Evolutionary conservation across 495 filamentous ascomycete genomes (phyloP).

Genomic region (Neurospora sp.): DNA sequence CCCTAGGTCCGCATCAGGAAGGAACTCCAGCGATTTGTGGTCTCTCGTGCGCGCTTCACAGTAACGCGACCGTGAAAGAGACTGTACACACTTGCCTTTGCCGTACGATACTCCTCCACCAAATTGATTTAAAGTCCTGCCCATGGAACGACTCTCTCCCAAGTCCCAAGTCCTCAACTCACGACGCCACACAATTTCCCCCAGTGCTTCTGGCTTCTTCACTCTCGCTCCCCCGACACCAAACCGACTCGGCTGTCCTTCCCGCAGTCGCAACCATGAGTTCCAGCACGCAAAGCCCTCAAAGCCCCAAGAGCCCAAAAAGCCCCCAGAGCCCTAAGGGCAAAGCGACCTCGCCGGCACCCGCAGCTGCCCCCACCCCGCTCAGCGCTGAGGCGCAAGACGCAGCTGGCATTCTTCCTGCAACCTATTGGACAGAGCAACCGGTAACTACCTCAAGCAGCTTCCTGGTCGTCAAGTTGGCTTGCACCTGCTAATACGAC

Average conservation of each 20-base stretch:
- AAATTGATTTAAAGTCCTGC: not conserved
- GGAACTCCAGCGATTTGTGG: not conserved
- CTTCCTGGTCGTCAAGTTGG: not conserved
- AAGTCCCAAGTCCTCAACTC: not conserved
- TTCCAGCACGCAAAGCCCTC: not conserved
- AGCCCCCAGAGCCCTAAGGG: too few species aligned
- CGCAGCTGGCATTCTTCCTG: constrained; percentile 1
- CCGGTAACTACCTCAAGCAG: not conserved
- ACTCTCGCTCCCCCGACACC: not conserved
- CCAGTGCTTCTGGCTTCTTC: not conserved
- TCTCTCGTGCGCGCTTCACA: not conserved
- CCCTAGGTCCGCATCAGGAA: not conserved
- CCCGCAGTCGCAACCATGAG: not conserved
- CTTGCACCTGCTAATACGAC: not conserved
- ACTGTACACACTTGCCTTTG: not conserved
- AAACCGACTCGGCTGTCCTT: not conserved
- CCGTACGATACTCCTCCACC: not conserved
- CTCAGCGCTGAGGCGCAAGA: not conserved
- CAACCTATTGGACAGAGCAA: not conserved
- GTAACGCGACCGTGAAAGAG: not conserved
- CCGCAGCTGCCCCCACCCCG: not conserved
- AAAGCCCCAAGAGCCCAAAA: not conserved
- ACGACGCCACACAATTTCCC: not conserved
- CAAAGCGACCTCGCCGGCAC: not conserved
- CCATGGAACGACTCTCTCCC: not conserved